Percentiles rank a stretch among this genome's conserved stretches.
Conservation (phyloP, 1,284 basidiomycete genomes). For the Ceratobasidium sp. region DNA sequence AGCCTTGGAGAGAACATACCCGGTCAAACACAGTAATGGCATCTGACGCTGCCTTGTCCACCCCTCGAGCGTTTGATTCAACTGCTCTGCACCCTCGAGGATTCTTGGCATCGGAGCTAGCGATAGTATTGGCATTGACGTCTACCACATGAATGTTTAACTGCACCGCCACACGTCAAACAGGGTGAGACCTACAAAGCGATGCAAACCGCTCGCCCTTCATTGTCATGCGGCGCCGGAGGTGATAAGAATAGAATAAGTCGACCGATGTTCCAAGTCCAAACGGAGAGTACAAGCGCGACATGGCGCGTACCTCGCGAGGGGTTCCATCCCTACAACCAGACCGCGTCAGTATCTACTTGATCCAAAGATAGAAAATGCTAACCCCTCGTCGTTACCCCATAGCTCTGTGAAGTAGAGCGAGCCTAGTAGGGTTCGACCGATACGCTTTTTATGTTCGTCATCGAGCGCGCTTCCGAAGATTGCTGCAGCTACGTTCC, state of each 20-base stretch:
- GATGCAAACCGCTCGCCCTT: conserved; percentile 7
- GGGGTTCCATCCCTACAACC: not conserved
- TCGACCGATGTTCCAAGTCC: conserved; percentile 38
- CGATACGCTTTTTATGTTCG: conserved; percentile 21
- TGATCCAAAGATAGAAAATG: too few species aligned
- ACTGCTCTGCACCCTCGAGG: not conserved
- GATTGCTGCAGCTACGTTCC: conserved; percentile 23
- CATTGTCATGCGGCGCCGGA: not conserved
- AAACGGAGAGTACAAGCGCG: conserved; percentile 32
- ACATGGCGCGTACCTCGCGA: conserved; percentile 4
- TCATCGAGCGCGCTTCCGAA: conserved; percentile 15
- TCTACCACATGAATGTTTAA: not conserved
- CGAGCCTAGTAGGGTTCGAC: conserved; percentile 21
- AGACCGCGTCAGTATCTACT: not conserved
- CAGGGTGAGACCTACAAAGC: not conserved
- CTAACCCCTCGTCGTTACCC: conserved; percentile 11
- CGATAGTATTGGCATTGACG: not conserved
- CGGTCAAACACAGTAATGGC: conserved; percentile 19
- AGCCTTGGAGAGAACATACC: not conserved
- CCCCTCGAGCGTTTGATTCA: not conserved
- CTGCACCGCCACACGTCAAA: not conserved
- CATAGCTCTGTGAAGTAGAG: conserved; percentile 21
- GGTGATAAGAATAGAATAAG: conserved; percentile 19
- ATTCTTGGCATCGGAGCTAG: not conserved
- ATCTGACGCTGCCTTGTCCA: not conserved